Evolutionary conservation across 768 basidiomycete genomes (phyloP).

Genomic region (Leccinum longicurvipes): DNA sequence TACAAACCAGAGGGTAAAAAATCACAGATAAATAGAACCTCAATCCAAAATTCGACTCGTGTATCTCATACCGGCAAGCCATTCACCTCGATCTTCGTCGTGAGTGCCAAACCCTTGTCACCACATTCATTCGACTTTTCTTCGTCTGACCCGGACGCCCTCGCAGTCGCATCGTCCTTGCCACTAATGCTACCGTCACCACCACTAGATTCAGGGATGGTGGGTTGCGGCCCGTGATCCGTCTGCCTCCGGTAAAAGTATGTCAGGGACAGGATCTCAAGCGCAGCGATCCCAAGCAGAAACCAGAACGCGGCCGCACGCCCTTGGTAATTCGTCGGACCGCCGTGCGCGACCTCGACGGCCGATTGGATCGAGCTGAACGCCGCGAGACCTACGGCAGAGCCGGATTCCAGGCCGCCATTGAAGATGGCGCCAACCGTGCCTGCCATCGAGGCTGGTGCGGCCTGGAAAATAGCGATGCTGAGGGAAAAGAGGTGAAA

Average conservation of each 20-base stretch:
- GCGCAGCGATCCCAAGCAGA: slow-evolving; percentile 34
- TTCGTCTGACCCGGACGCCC: background rate
- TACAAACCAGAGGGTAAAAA: background rate
- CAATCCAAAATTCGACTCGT: background rate
- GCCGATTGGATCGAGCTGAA: slow-evolving; percentile 49
- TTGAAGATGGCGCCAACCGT: slow-evolving; percentile 59
- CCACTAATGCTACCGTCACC: background rate
- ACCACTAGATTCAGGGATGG: background rate
- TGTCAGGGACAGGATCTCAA: slow-evolving; percentile 32
- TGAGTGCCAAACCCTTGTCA: background rate
- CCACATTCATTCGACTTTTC: background rate
- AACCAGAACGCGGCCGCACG: slow-evolving; percentile 47
- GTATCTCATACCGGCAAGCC: background rate
- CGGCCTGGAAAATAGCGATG: slow-evolving; percentile 49
- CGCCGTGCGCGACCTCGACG: slow-evolving; percentile 35
- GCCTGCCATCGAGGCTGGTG: slow-evolving; percentile 48
- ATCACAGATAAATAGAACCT: background rate
- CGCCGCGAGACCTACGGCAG: slow-evolving; percentile 48
- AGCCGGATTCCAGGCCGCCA: slow-evolving; percentile 51
- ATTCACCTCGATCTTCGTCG: background rate
- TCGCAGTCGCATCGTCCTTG: background rate
- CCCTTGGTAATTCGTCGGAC: slow-evolving; percentile 34
- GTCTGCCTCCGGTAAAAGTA: slow-evolving; percentile 34
- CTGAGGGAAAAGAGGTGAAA: slow-evolving; percentile 20
- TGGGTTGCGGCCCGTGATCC: slow-evolving; percentile 4